Evolutionary conservation across 2,329 filamentous ascomycete genomes (phyloP), one percentile per base, ranked within the genome.

Genomic region (Hypoxylon sp.): DNA sequence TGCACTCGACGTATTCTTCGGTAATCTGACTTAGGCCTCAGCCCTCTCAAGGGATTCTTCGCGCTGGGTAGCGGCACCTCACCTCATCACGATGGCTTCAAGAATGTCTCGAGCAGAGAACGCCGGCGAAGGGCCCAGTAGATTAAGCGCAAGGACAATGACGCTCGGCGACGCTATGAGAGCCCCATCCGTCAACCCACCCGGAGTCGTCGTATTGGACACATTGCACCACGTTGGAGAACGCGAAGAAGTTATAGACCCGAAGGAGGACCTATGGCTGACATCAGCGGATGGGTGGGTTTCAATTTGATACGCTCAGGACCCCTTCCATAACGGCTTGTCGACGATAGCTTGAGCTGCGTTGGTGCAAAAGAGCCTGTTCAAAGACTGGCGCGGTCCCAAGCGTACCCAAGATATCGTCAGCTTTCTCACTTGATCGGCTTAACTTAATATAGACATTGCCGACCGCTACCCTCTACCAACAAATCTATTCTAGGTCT

Each of bases 201-300:
- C 80, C 7, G 77, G 76, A 50, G 74, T 82, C 12, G 76, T 81
- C 21, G 79, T 82, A 12, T 61, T 83, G 45, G 78, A 80, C 21
- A 72, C 73, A 14, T 65, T 79, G 30, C 74, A 76, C 19, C 75
- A 76, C 21, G 76, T 75, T 2, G 60, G 70, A 25, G 71, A 74
- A 55, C 68, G 72, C 6, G 77, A 75, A 30, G 77, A 80, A 41
- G 55, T 71, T 3, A 73, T 79, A 34, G 77, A 82, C 69, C 79
- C 78, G 6, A 80, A 77, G 61, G 79, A 82, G 58, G 83, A 85
- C 69, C 76, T 85, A 23, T 85, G 82, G 82, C 71, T 85, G 47
- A 81, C 81, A 56, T 84, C 81, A n/a, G 78, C 78, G 19, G 82
- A 85, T 70, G 83, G 82, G 80, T 82, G 73, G 76, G 79, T 74